These are phyloP conservation scores for Crithidia sp. DNA, from an alignment of 208 protist species.

Conservation along the genomic window DNA sequence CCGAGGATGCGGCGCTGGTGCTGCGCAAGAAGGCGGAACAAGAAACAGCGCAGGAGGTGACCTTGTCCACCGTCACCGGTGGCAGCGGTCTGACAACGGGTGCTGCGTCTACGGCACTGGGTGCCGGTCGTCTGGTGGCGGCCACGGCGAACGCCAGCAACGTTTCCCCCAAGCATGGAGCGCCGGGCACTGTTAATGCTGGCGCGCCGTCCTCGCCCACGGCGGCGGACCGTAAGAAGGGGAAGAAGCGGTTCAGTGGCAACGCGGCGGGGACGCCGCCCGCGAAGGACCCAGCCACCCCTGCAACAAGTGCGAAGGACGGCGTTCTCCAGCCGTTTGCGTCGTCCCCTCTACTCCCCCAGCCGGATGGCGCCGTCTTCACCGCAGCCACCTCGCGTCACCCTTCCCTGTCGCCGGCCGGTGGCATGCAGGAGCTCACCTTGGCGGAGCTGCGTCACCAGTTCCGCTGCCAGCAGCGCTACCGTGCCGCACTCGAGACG, in stretches of 20 bases:
- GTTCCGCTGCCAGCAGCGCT: constrained; percentile 66
- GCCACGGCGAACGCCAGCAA: constrained; percentile 8
- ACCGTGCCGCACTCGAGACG: constrained; percentile 53
- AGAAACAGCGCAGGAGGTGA: constrained; percentile 6
- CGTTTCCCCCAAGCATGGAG: constrained; percentile 1
- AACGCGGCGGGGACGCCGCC: not conserved
- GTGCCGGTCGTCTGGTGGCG: not conserved
- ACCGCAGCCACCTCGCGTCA: not conserved
- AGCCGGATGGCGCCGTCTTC: too few species aligned
- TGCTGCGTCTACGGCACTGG: not conserved
- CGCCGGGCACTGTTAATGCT: not conserved
- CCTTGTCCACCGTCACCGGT: too few species aligned
- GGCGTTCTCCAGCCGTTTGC: too few species aligned
- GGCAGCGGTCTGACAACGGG: not conserved
- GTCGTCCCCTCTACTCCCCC: too few species aligned
- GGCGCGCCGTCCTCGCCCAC: not conserved
- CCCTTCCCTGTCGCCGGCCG: not conserved
- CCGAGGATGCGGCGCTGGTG: constrained; percentile 15
- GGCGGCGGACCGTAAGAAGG: not conserved
- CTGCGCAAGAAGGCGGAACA: constrained; percentile 22
- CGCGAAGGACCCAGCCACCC: constrained; percentile 3
- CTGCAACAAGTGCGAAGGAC: too few species aligned
- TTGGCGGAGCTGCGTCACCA: constrained; percentile 72
- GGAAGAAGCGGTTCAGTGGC: constrained; percentile 13
- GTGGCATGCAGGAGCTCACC: constrained; percentile 50